These are phyloP conservation scores for Coriolopsis trogii DNA, from an alignment of 1,284 basidiomycete species.

Conservation along the genomic window DNA sequence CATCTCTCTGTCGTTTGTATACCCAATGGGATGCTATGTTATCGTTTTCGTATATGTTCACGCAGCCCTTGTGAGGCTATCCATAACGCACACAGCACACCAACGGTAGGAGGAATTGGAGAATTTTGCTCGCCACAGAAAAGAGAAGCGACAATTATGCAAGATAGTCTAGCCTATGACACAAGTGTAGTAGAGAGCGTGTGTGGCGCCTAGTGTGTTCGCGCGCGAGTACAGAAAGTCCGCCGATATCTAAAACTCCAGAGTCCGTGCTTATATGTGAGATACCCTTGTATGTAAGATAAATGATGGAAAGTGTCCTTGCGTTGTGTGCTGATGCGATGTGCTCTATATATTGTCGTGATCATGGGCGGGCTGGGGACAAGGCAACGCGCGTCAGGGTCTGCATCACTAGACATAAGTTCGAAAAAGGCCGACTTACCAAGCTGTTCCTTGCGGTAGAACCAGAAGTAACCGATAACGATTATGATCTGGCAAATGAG, in stretches of 20 bases:
- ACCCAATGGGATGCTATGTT: constrained; percentile 1
- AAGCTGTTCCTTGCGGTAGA: constrained; percentile 89
- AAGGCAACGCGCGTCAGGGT: constrained; percentile 9
- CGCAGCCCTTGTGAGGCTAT: too few species aligned
- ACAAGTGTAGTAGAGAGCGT: constrained; percentile 33
- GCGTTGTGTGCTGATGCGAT: constrained; percentile 25
- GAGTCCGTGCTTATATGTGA: constrained; percentile 27
- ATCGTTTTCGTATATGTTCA: too few species aligned
- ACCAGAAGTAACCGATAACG: constrained; percentile 91
- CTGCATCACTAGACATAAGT: not conserved
- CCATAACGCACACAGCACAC: not conserved
- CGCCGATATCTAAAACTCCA: constrained; percentile 27
- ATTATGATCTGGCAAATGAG: constrained; percentile 81
- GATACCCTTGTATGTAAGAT: constrained; percentile 31
- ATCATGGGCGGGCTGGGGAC: constrained; percentile 43
- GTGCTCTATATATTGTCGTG: constrained; percentile 32
- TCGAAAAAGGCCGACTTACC: constrained; percentile 45
- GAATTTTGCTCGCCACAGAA: constrained; percentile 5
- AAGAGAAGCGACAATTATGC: constrained; percentile 22
- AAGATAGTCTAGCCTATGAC: constrained; percentile 26
- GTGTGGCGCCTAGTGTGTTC: constrained; percentile 31
- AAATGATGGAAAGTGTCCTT: constrained; percentile 31
- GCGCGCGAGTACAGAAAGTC: constrained; percentile 32
- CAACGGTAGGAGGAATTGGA: not conserved
- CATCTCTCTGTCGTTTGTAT: not conserved